Evolutionary conservation across 2,329 filamentous ascomycete species (phyloP).

Genomic region (Verticillium klebahnii): DNA sequence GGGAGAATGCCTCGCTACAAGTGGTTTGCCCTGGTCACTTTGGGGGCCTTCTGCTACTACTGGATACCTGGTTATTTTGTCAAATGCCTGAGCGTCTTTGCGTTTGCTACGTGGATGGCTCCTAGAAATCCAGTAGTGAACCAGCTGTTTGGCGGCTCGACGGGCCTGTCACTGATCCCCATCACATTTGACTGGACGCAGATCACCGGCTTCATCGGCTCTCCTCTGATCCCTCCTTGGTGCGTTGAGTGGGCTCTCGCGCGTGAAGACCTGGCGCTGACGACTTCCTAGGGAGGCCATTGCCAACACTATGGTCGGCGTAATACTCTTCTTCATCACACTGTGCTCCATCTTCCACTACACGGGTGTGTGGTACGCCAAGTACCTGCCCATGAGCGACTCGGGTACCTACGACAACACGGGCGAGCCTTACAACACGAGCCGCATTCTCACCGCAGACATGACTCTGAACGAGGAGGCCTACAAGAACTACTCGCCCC

Average conservation of each 20-base stretch:
- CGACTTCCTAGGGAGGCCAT: slow-evolving; percentile 56
- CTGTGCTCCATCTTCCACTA: slow-evolving; percentile 58
- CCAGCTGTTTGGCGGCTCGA: slow-evolving; percentile 66
- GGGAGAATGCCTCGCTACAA: slow-evolving; percentile 62
- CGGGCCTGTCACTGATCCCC: slow-evolving; percentile 63
- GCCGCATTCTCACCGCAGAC: slow-evolving; percentile 55
- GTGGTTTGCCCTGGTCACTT: slow-evolving; percentile 57
- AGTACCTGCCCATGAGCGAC: slow-evolving; percentile 66
- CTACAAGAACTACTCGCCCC: slow-evolving; percentile 63
- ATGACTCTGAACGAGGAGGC: slow-evolving; percentile 58
- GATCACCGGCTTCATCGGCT: slow-evolving; percentile 62
- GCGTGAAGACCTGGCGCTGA: neutral
- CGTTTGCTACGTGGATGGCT: slow-evolving; percentile 67
- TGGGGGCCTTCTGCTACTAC: slow-evolving; percentile 58
- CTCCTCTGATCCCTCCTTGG: slow-evolving; percentile 67
- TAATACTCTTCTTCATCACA: slow-evolving; percentile 62
- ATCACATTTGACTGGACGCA: slow-evolving; percentile 77
- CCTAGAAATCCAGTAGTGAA: slow-evolving; percentile 66
- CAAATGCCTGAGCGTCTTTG: slow-evolving; percentile 65
- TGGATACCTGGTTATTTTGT: slow-evolving; percentile 67
- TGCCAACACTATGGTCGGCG: slow-evolving; percentile 65
- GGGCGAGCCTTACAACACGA: slow-evolving; percentile 58
- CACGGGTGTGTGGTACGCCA: slow-evolving; percentile 57
- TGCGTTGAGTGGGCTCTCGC: slow-evolving; percentile 22
- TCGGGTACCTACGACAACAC: slow-evolving; percentile 69